phyloP scores from a whole-genome alignment of 257 asterid species.

The Datura wrightii region DNA sequence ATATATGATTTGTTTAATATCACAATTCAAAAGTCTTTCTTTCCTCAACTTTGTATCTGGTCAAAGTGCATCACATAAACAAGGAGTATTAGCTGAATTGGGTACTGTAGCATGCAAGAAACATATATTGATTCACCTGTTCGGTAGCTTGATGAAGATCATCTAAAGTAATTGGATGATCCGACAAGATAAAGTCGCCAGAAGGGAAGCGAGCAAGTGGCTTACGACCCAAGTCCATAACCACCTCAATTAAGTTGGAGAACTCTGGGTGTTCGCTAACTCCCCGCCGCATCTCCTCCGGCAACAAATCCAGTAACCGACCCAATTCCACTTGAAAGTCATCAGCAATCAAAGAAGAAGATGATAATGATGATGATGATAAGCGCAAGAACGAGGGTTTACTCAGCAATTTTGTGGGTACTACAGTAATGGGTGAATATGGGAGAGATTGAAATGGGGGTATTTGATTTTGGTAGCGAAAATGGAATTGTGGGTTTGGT shows the following conservation, averaged over 20 bases:
- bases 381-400: not conserved
- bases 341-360: slow-evolving; percentile 48
- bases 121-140: slow-evolving; percentile 47
- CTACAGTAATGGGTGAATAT: slow-evolving; percentile 11
- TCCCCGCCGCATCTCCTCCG: slow-evolving; percentile 83
- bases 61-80: not conserved
- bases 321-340: slow-evolving; percentile 73
- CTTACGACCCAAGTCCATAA: slow-evolving; percentile 94
- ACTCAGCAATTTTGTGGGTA: slow-evolving; percentile 31
- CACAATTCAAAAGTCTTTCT: not conserved
- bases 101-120: not conserved
- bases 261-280: slow-evolving; percentile 78
- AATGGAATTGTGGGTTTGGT: not conserved
- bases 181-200: slow-evolving; percentile 80
- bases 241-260: slow-evolving; percentile 80
- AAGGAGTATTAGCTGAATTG: not conserved
- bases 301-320: slow-evolving; percentile 68
- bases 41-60: not conserved
- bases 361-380: slow-evolving; percentile 36
- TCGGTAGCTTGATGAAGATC: slow-evolving; percentile 73
- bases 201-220: slow-evolving; percentile 94
- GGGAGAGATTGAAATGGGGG: not conserved
- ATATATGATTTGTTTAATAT: too few relatives aligned
- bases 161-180: slow-evolving; percentile 69
- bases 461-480: not conserved